Percentiles rank a stretch among this genome's conserved stretches.
Evolutionary conservation across 208 protist species (phyloP).

Genomic region (Angomonas ambiguus): DNA sequence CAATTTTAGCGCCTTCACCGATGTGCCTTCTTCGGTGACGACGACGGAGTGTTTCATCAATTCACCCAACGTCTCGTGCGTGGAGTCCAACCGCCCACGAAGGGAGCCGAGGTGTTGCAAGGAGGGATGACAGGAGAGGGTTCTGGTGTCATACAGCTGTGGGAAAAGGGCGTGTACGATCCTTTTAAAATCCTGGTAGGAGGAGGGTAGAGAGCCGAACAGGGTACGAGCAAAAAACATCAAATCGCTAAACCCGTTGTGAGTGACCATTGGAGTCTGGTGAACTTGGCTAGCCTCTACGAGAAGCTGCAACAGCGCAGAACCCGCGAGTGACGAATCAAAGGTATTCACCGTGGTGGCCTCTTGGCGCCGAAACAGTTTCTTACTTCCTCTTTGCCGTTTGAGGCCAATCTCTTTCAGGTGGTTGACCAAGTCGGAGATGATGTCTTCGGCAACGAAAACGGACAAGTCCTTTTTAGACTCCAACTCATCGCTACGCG

Average conservation of each 20-base stretch:
- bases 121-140: slow-evolving; percentile 30
- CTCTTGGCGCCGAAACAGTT: not conserved
- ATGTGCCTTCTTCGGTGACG: not conserved
- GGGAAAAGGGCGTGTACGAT: slow-evolving; percentile 41
- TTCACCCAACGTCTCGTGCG: not conserved
- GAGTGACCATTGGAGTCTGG: slow-evolving; percentile 46
- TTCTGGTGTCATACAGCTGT: slow-evolving; percentile 56
- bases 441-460: slow-evolving; percentile 11
- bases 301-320: slow-evolving; percentile 31
- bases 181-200: slow-evolving; percentile 38
- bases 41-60: not conserved
- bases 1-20: not conserved
- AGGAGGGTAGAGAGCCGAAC: slow-evolving; percentile 26
- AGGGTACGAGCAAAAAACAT: slow-evolving; percentile 45
- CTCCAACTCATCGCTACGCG: slow-evolving; percentile 13
- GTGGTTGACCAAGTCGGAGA: slow-evolving; percentile 12
- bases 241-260: slow-evolving; percentile 62
- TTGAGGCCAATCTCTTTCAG: slow-evolving; percentile 21
- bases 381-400: not conserved
- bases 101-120: slow-evolving; percentile 38
- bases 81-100: slow-evolving; percentile 26
- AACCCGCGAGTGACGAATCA: slow-evolving; percentile 25
- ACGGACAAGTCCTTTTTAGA: slow-evolving; percentile 6
- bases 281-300: slow-evolving; percentile 29
- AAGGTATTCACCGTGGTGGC: not conserved